phyloP scores from a whole-genome alignment of 2,329 filamentous ascomycete species.

The Curvularia verruculosa region DNA sequence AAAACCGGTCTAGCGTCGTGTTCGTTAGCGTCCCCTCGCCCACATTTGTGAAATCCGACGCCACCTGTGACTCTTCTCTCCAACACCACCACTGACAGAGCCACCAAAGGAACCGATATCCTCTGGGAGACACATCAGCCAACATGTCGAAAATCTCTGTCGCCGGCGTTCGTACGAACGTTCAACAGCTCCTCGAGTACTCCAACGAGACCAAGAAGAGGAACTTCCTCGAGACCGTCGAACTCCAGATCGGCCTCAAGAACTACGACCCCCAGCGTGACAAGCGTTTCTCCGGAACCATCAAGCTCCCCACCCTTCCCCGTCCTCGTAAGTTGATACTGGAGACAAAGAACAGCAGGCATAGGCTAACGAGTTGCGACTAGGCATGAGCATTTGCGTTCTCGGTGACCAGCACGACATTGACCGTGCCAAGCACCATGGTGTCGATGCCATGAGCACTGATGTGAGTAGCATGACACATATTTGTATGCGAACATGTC shows the following conservation, averaged over 20 bases:
- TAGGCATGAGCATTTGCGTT: constrained; percentile 63
- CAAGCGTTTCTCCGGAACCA: constrained; percentile 99
- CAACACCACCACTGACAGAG: constrained; percentile 45
- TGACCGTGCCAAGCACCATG: constrained; percentile 99
- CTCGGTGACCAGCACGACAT: constrained; percentile 97
- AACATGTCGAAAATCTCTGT: constrained; percentile 85
- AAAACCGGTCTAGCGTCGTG: constrained; percentile 18
- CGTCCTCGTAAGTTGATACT: constrained; percentile 56
- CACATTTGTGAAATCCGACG: constrained; percentile 26
- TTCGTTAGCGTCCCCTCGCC: constrained; percentile 19
- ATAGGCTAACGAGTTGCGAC: constrained; percentile 13
- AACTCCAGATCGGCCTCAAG: constrained; percentile 62
- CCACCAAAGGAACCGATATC: constrained; percentile 47
- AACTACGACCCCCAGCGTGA: constrained; percentile 88
- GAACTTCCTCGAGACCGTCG: constrained; percentile 95
- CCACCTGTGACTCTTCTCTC: constrained; percentile 22
- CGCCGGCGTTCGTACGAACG: constrained; percentile 94
- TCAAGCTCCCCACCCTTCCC: constrained; percentile 92
- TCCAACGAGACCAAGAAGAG: constrained; percentile 95
- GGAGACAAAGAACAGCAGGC: background rate
- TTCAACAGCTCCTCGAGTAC: constrained; percentile 93
- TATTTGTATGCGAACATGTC: background rate
- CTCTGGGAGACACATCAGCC: constrained; percentile 57
- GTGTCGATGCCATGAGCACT: constrained; percentile 96
- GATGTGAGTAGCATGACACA: constrained; percentile 56